A percentile compares a stretch with the other conserved stretches of the same genome.
Conservation (phyloP, 768 basidiomycete genomes). For the Hygrophoropsis aurantiaca region DNA sequence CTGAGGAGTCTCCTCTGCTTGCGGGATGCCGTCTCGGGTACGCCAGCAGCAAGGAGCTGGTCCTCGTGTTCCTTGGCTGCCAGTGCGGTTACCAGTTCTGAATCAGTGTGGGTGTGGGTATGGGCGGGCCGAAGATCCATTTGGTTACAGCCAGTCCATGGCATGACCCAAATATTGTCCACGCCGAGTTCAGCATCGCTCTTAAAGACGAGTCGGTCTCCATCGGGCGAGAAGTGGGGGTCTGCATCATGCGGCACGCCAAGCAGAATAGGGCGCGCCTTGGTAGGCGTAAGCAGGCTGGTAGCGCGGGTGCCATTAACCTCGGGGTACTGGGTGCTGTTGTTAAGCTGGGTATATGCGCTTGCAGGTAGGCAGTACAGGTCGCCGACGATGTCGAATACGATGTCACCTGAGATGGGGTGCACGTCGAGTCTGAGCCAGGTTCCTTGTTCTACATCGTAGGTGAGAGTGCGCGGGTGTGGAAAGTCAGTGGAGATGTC, state of each 20-base stretch:
- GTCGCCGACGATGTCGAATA: constrained; percentile 77
- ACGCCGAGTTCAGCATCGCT: constrained; percentile 74
- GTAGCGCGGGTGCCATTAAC: no score
- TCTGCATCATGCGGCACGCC: constrained; percentile 73
- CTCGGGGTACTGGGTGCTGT: no score
- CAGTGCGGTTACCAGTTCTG: constrained; percentile 36
- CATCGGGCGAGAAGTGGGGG: constrained; percentile 70
- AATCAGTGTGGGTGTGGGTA: no score
- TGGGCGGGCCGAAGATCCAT: constrained; percentile 53
- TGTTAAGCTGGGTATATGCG: constrained; percentile 27
- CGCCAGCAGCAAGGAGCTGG: constrained; percentile 44
- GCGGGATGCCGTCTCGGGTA: constrained; percentile 49
- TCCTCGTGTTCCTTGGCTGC: constrained; percentile 42
- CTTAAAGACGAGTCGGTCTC: constrained; percentile 62
- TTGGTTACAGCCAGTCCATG: constrained; percentile 63
- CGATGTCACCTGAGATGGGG: constrained; percentile 65
- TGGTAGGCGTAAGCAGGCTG: no score
- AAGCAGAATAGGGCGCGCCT: constrained; percentile 57
- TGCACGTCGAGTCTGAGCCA: constrained; percentile 77
- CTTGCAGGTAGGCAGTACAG: constrained; percentile 64
- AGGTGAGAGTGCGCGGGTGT: constrained; percentile 64
- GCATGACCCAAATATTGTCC: constrained; percentile 72
- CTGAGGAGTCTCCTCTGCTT: constrained; percentile 48
- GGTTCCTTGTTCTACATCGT: constrained; percentile 72
- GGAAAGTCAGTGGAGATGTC: constrained; percentile 77